Conservation (phyloP, 1,139 yeast species). For the Nadsonia commutata region DNA sequence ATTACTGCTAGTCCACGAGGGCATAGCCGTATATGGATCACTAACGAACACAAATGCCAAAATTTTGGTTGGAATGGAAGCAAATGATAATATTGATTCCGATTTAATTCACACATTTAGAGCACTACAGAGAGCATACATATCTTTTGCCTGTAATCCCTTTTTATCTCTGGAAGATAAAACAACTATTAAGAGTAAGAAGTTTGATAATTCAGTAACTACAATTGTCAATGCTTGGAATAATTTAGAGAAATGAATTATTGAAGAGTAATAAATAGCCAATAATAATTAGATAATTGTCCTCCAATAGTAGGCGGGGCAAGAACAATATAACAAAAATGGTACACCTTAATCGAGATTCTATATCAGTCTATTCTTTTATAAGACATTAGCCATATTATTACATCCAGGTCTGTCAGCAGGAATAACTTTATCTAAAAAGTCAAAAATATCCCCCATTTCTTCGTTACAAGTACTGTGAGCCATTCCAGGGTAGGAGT, state of each 20-base stretch:
- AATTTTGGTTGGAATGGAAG: conserved; percentile 18
- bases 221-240: conserved; percentile 8
- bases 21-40: conserved; percentile 22
- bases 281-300: too few relatives aligned
- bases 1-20: conserved; percentile 21
- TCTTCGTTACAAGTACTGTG: conserved; percentile 62
- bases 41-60: conserved; percentile 22
- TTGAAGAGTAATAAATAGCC: too few relatives aligned
- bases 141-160: conserved; percentile 21
- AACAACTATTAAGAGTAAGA: conserved; percentile 11
- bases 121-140: conserved; percentile 18
- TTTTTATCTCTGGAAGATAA: conserved; percentile 14
- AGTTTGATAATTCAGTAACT: conserved; percentile 12
- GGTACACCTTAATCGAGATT: too few relatives aligned
- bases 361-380: too few relatives aligned
- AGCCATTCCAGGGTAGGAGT: conserved; percentile 45
- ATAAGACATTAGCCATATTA: too few relatives aligned
- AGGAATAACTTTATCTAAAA: conserved; percentile 27
- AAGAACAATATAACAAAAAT: too few relatives aligned
- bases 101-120: conserved; percentile 14
- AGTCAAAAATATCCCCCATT: conserved; percentile 41
- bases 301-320: too few relatives aligned
- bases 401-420: background rate
- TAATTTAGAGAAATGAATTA: background rate
- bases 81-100: conserved; percentile 10